Evolutionary conservation across 768 basidiomycete species (phyloP).

Genomic region (Aureoboletus auriporus): DNA sequence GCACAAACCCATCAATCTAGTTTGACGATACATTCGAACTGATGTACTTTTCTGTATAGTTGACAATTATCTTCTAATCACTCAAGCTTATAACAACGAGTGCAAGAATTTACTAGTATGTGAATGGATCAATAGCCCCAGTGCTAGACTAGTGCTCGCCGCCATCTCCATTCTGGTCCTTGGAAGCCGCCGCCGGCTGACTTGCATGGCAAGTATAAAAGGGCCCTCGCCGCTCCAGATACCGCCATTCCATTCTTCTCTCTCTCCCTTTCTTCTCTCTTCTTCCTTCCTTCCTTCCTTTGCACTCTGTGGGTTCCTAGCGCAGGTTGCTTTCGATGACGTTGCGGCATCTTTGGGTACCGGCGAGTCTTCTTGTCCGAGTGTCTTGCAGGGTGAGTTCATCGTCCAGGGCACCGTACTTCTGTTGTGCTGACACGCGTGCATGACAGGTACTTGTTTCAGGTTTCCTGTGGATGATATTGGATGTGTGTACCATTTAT

Average conservation of each 20-base stretch:
- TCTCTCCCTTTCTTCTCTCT: neutral
- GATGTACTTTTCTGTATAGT: too few species aligned
- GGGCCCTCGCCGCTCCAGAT: neutral
- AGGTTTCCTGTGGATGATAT: neutral
- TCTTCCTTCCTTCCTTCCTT: neutral
- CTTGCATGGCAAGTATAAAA: neutral
- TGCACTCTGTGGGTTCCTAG: conserved; percentile 2
- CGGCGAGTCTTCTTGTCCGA: neutral
- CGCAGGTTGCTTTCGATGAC: neutral
- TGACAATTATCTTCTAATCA: too few species aligned
- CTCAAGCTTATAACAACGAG: too few species aligned
- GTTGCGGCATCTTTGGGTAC: neutral
- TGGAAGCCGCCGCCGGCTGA: conserved; percentile 4
- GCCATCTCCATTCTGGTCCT: neutral
- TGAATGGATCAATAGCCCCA: too few species aligned
- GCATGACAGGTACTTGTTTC: neutral
- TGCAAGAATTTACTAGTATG: too few species aligned
- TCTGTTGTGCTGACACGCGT: neutral
- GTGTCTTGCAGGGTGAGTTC: neutral
- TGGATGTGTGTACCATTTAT: neutral
- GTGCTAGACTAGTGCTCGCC: too few species aligned
- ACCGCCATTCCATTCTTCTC: conserved; percentile 2
- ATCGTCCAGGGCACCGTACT: neutral
- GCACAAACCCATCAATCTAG: too few species aligned
- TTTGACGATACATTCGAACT: too few species aligned